Evolutionary conservation across 768 basidiomycete species (phyloP).

Genomic region (Boletales sp.): DNA sequence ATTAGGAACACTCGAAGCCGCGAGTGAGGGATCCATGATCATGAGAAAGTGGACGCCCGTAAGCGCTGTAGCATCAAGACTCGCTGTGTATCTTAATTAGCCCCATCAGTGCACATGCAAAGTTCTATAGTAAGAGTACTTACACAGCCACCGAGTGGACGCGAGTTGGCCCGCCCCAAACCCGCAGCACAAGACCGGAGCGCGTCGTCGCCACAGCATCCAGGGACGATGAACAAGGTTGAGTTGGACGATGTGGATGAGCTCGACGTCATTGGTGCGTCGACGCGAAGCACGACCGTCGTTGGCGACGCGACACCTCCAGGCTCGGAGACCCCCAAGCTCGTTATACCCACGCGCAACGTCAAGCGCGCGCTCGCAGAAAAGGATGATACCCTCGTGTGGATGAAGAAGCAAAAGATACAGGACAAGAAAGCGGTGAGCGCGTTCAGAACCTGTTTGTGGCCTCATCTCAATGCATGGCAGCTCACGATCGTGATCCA

Average conservation of each 20-base stretch:
- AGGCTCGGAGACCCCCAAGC: neutral
- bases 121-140: neutral
- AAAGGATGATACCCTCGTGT: neutral
- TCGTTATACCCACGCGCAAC: constrained; percentile 9
- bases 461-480: neutral
- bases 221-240: neutral
- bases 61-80: too few species aligned
- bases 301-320: constrained; percentile 27
- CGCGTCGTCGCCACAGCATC: neutral
- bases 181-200: neutral
- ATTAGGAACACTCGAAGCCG: too few species aligned
- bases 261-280: constrained; percentile 26
- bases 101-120: too few species aligned
- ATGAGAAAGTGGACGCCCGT: too few species aligned
- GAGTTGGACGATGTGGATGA: constrained; percentile 23
- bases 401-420: constrained; percentile 30
- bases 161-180: constrained; percentile 28
- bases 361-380: constrained; percentile 20
- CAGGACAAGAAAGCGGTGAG: constrained; percentile 42
- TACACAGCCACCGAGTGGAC: constrained; percentile 15
- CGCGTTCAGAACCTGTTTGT: too few species aligned
- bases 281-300: constrained; percentile 27
- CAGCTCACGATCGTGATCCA: constrained; percentile 42
- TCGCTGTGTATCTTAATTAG: too few species aligned
- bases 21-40: too few species aligned